These are phyloP conservation scores for Nothophaeocryptopus gaeumannii DNA, from an alignment of 2,329 filamentous ascomycete species.

Conservation along the genomic window DNA sequence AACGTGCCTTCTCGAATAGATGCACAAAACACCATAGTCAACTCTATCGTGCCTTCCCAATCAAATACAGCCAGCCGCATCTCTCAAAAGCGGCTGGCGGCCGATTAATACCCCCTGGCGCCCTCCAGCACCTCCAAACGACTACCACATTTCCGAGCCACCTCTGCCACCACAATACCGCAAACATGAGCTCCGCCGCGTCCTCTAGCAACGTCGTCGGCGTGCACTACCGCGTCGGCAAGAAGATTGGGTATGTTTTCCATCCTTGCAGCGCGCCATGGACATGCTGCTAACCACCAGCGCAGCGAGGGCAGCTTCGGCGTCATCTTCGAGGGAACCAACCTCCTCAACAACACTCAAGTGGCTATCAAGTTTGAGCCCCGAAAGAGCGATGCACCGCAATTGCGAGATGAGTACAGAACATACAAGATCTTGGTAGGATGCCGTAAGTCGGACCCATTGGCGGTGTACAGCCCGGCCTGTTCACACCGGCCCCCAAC, in stretches of 20 bases:
- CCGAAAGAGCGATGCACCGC: conserved; percentile 95
- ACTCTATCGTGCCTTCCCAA: too few relatives aligned
- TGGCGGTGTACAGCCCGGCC: too few relatives aligned
- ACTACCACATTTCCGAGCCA: background rate
- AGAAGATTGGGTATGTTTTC: conserved; percentile 74
- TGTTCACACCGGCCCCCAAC: too few relatives aligned
- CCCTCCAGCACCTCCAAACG: background rate
- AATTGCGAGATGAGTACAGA: conserved; percentile 95
- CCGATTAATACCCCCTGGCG: too few relatives aligned
- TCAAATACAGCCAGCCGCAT: too few relatives aligned
- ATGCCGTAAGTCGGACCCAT: conserved; percentile 72
- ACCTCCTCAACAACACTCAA: conserved; percentile 97
- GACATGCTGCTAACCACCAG: conserved; percentile 15
- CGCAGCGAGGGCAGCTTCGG: conserved; percentile 82
- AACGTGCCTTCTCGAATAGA: too few relatives aligned
- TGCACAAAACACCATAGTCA: too few relatives aligned
- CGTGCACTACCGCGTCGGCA: conserved; percentile 96
- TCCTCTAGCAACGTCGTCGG: conserved; percentile 83
- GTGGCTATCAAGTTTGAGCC: conserved; percentile 99
- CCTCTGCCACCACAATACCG: background rate
- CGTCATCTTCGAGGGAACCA: conserved; percentile 98
- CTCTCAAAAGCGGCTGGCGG: too few relatives aligned
- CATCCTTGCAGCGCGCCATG: conserved; percentile 3
- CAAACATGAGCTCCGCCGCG: conserved; percentile 9
- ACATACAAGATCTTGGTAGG: conserved; percentile 99